These are phyloP conservation scores for Naganishia antarctica DNA, from an alignment of 768 basidiomycete species.

Conservation along the genomic window DNA sequence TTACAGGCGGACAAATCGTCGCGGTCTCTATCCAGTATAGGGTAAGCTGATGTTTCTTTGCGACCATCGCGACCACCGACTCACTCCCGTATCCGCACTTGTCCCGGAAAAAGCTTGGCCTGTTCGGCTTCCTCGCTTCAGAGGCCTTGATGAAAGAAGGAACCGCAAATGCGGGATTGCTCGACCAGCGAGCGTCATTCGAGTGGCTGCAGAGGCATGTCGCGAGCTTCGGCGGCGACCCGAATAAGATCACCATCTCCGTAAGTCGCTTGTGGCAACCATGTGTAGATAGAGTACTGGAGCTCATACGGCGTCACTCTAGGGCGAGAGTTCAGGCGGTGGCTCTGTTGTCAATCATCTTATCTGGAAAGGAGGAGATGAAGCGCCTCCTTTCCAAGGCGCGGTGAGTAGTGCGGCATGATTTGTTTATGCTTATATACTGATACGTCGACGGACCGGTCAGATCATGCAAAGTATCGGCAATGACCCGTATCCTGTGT, in stretches of 20 bases:
- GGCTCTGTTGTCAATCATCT: conserved; percentile 54
- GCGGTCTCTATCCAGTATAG: conserved; percentile 37
- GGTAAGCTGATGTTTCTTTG: not conserved
- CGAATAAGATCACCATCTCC: conserved; percentile 30
- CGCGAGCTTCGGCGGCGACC: conserved; percentile 35
- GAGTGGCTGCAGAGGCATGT: conserved; percentile 53
- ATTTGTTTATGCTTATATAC: not conserved
- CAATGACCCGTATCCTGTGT: conserved; percentile 31
- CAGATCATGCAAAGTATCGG: conserved; percentile 35
- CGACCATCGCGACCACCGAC: not conserved
- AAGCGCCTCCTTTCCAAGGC: conserved; percentile 25
- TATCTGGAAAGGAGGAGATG: conserved; percentile 52
- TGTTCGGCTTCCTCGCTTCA: conserved; percentile 47
- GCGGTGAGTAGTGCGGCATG: conserved; percentile 18
- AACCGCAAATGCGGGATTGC: conserved; percentile 51
- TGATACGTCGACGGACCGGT: not conserved
- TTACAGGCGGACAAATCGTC: conserved; percentile 35
- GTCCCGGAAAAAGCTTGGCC: conserved; percentile 24
- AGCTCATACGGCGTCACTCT: no score
- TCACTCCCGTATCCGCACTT: not conserved
- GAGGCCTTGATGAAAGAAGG: conserved; percentile 50
- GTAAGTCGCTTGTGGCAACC: conserved; percentile 11
- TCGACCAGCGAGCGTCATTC: conserved; percentile 52
- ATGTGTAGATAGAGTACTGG: no score
- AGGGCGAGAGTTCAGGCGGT: conserved; percentile 53